These are phyloP conservation scores for Ustilaginoidea virens DNA, from an alignment of 2,329 filamentous ascomycete genomes.

Conservation along the genomic window DNA sequence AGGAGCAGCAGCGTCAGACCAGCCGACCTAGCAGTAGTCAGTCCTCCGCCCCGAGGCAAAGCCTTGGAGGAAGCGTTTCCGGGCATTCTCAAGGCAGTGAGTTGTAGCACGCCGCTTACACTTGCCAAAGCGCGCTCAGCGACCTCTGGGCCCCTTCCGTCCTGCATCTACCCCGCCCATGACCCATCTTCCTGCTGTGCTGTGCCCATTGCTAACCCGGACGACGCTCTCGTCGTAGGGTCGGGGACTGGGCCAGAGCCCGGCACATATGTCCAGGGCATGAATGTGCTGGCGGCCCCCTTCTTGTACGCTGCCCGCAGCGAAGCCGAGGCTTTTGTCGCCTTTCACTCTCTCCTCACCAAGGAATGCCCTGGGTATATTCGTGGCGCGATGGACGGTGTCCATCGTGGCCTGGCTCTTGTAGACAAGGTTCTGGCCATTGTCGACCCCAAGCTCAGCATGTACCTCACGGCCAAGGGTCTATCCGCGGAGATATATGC, in stretches of 20 bases:
- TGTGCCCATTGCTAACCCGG: conserved; percentile 24
- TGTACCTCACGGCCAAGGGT: conserved; percentile 71
- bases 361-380: conserved; percentile 87
- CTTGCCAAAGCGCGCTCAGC: too few relatives aligned
- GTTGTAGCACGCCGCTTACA: too few relatives aligned
- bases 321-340: conserved; percentile 86
- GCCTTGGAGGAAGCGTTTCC: conserved; percentile 17
- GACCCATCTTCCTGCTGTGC: too few relatives aligned
- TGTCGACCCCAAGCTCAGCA: conserved; percentile 75
- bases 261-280: conserved; percentile 91
- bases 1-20: conserved; percentile 29
- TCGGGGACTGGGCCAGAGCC: conserved; percentile 42
- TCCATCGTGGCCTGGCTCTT: conserved; percentile 78
- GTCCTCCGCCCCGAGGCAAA: conserved; percentile 16
- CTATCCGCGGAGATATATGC: conserved; percentile 91
- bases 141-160: too few relatives aligned
- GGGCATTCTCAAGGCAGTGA: conserved; percentile 23
- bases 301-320: conserved; percentile 90
- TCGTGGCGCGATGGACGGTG: conserved; percentile 89
- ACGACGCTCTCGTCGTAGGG: conserved; percentile 39
- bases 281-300: conserved; percentile 94
- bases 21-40: conserved; percentile 23
- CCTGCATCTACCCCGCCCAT: too few relatives aligned
- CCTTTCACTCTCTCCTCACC: conserved; percentile 78
- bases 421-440: conserved; percentile 87